Base-by-base conservation (phyloP, 176 grass and related monocot species). In the Eleusine coracana region DNA sequence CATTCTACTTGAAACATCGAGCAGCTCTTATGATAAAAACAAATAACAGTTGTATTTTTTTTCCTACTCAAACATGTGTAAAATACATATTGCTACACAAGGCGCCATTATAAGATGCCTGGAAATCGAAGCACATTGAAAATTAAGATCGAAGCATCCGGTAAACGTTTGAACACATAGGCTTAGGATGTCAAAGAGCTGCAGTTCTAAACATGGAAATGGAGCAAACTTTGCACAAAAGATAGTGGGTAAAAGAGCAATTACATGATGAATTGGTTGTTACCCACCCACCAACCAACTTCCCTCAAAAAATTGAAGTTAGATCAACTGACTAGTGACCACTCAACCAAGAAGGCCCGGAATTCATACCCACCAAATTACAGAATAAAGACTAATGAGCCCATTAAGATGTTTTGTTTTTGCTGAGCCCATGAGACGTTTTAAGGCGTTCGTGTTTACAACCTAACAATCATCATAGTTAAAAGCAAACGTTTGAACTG, bases 281-380 rank as follows among this genome's bases (percentile, higher is more conserved):
- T 34, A 34, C 44, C 44, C 44, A 46, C 44, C 44, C 7, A 46
- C 44, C 11, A 10, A 46, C 44, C 11, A 46, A 46, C 2, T 46
- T 46, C 44, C 9, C 44, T 46, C 7, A 46, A 46, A 46, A 46
- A 2, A 46, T 46, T 50, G 48, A 50, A 50, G 15, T 16, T 16
- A 50, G 48, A 50, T 13, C 48, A 50, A 50, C 48, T 50, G 14
- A 50, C 17, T 42, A 50, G 13, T 50, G 14, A 50, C 17, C 54
- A 11, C 25, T 74, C 49, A 80, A 17, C 45, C 36, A 12, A 80
- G 23, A 5, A 68, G 31, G 56, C 34, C 0, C 68, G 36, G 41
- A 41, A 36, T 81, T 63, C 54, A 77, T 41, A 70, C 12, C 2
- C 80, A 69, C 56, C 34, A 76, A 88, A 86, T 29, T 55, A 76